Evolutionary conservation across 345 rosid species (phyloP), one percentile per base, ranked within the genome.

Genomic region (Stellera chamaejasme): DNA sequence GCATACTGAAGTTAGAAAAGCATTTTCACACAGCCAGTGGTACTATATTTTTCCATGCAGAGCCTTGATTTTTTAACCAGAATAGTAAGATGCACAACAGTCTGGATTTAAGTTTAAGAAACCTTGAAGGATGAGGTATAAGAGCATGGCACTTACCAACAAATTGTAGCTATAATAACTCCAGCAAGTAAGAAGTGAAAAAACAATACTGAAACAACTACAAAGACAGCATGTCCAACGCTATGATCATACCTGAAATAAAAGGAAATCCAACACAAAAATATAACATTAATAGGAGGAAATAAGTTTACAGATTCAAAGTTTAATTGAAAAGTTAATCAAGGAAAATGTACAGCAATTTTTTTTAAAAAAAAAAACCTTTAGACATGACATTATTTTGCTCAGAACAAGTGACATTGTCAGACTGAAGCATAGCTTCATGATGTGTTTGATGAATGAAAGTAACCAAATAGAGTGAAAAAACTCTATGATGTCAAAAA

Each of bases 191-290:
- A 61, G 75, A 94, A 94, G 70, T 94, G 97, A 72, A 80, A 68
- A 70, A 87, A 62, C 66, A 90, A 65, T 48, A 87, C 92, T 45
- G 97, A 93, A 53, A 82, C 62, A 64, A 87, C 84, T 56, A 90
- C 92, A 68, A 82, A 73, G 54, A 78, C 72, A 53, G 99, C 85
- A 76, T 94, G 99, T 50, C 78, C 75, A 52, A 77, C 62, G 63
- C 99, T 87, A 54, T 87, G 90, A 72, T 87, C 99, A 75, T 90
- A 94, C 88, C 99, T 94, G 88, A 56, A 75, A 59, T 12, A 58
- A 62, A 59, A 19, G 52, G 60, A 36, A 67, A 61, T 47, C 56
- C 54, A 13, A 5, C 27, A 36, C 54, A 44, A 14, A 49, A 48
- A 69, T 45, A 54, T 27, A 43, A 51, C 1, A 27, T 44, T 14